Conservation (phyloP, 805 yeast species). For the Candida nonsorbophila region DNA sequence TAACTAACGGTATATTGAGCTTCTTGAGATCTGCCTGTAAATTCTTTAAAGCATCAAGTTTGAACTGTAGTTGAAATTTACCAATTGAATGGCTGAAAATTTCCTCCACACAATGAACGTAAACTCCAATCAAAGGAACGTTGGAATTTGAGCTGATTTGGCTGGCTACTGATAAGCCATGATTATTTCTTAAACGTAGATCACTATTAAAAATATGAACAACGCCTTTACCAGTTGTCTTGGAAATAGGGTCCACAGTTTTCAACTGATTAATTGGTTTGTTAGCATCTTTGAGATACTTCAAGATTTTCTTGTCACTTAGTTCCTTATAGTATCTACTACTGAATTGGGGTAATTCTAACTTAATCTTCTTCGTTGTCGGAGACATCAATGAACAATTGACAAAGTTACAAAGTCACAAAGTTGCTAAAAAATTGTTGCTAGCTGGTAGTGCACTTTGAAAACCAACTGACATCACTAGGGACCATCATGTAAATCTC, state of each 20-base stretch:
- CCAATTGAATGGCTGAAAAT: slow-evolving; percentile 40
- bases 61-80: slow-evolving; percentile 36
- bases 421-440: too few species aligned
- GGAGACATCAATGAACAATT: too few species aligned
- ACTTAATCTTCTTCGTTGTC: too few species aligned
- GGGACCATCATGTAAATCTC: too few species aligned
- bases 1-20: slow-evolving; percentile 34
- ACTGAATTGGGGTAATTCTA: slow-evolving; percentile 6
- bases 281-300: slow-evolving; percentile 23
- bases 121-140: slow-evolving; percentile 35
- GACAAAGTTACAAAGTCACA: too few species aligned
- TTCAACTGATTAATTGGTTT: slow-evolving; percentile 21
- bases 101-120: slow-evolving; percentile 35
- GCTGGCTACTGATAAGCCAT: slow-evolving; percentile 32
- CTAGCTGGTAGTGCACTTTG: too few species aligned
- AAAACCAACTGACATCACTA: too few species aligned
- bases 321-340: slow-evolving; percentile 8
- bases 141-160: slow-evolving; percentile 19
- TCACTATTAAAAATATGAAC: slow-evolving; percentile 48
- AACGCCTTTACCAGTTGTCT: slow-evolving; percentile 20
- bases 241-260: slow-evolving; percentile 3
- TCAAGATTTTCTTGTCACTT: slow-evolving; percentile 6
- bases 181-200: slow-evolving; percentile 40
- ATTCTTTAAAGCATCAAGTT: slow-evolving; percentile 23
- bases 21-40: slow-evolving; percentile 23